Evolutionary conservation across 2,329 filamentous ascomycete genomes (phyloP).

Genomic region (Calonectria hawksworthii): DNA sequence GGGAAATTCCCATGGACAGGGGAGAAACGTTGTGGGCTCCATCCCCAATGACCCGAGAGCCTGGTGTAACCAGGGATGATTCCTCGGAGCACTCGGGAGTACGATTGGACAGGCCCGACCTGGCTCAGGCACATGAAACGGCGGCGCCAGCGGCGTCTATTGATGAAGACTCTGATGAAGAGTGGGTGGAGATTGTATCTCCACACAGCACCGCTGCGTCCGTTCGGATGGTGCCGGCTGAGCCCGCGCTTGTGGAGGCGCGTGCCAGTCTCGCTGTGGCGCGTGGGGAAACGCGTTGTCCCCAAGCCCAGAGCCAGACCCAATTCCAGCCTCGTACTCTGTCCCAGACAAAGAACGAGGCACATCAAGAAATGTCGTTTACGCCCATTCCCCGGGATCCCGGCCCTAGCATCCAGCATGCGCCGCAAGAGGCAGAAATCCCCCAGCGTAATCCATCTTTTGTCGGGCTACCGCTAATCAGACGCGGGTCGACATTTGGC

Average conservation of each 20-base stretch:
- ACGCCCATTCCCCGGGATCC: conserved; percentile 23
- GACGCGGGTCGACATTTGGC: conserved; percentile 70
- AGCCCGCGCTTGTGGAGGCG: conserved; percentile 31
- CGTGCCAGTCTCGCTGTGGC: not conserved
- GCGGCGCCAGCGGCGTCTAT: conserved; percentile 17
- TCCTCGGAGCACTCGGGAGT: conserved; percentile 28
- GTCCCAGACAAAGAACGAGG: conserved; percentile 28
- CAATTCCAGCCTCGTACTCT: conserved; percentile 27
- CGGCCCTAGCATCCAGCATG: conserved; percentile 26
- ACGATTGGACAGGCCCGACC: conserved; percentile 13
- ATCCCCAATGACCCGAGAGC: not conserved
- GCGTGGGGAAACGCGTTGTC: conserved; percentile 18
- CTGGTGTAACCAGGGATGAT: conserved; percentile 24
- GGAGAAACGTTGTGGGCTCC: not conserved
- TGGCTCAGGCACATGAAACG: conserved; percentile 14
- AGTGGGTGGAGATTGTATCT: conserved; percentile 21
- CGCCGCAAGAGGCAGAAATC: conserved; percentile 35
- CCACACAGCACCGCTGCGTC: conserved; percentile 28
- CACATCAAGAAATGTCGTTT: conserved; percentile 21
- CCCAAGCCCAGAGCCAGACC: conserved; percentile 22
- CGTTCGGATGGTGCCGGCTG: conserved; percentile 42
- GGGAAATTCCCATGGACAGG: conserved; percentile 37
- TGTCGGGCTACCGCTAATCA: conserved; percentile 70
- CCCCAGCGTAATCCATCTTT: conserved; percentile 65
- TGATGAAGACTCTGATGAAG: conserved; percentile 28